A percentile compares a stretch with the other conserved stretches of the same genome.
phyloP scores from a whole-genome alignment of 192 early-diverging fungal genomes.

The Podila minutissima region DNA sequence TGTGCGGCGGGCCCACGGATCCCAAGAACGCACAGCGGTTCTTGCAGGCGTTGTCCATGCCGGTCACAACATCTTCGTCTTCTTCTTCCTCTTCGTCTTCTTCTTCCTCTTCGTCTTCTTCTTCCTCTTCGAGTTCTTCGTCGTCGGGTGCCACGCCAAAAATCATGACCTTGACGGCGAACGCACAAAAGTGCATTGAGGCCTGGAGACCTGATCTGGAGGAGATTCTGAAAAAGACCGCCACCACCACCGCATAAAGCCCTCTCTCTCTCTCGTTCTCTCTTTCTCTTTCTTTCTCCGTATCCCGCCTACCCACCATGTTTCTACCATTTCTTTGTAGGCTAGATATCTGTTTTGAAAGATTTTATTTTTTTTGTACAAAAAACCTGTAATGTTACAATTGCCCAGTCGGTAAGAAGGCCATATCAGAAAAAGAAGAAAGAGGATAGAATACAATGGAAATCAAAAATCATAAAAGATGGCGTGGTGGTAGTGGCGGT shows the following conservation, averaged over 20 bases:
- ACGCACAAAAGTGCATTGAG: conserved; percentile 26
- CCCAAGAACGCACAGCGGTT: conserved; percentile 1
- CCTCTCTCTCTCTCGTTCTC: too few relatives aligned
- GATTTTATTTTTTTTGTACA: background rate
- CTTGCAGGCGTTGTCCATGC: conserved; percentile 5
- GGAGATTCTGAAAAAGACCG: conserved; percentile 15
- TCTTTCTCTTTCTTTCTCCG: background rate
- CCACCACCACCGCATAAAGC: conserved; percentile 2
- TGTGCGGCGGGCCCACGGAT: conserved; percentile 18
- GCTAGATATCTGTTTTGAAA: background rate
- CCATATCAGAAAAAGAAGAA: background rate
- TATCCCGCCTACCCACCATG: background rate
- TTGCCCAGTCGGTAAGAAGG: background rate
- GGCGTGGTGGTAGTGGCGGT: too few relatives aligned
- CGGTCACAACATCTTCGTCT: background rate
- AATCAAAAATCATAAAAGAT: too few relatives aligned
- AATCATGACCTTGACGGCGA: conserved; percentile 3
- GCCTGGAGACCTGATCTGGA: conserved; percentile 24
- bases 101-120: background rate
- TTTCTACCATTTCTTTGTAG: background rate
- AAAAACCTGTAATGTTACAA: background rate
- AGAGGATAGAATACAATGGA: background rate
- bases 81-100: background rate
- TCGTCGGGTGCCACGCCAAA: background rate
- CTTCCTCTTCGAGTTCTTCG: background rate